Evolutionary conservation across 257 asterid genomes (phyloP), one percentile per base, ranked within the genome.

Genomic region (Vinca minor): DNA sequence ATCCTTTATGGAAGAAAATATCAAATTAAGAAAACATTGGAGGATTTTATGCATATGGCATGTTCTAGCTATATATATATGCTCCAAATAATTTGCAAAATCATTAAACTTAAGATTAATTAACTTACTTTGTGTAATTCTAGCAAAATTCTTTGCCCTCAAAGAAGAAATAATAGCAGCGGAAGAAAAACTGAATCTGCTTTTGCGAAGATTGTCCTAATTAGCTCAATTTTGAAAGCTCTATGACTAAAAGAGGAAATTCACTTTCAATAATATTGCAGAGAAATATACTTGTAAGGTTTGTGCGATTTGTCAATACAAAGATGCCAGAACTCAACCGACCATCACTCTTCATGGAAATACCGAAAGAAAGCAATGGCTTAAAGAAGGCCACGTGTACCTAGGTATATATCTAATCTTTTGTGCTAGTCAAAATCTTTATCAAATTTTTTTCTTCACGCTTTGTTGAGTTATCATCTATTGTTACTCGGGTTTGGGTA

Each of bases 271-370:
- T 34, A 34, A n/a, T n/a, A 66, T 13, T 50, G 58, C 70, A 65
- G 77, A 72, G 75, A 34, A 54, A 79, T 35, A 78, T 74, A 71
- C 76, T 59, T 73, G 36, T 46, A 17, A 69, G 46, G 20, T 2
- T 34, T 71, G 67, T 66, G 76, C 45, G 75, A 55, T n/a, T 45
- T 44, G 71, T 65, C 59, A 11, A 62, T 20, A 72, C 82, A n/a
- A 73, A 81, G 84, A 78, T 83, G 88, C 85, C 73, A 69, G 75
- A 78, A 44, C 70, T 71, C 74, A 69, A 77, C 83, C 81, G 84
- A 79, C 85, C 86, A 77, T 70, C 70, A 76, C 69, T 70, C 62
- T 38, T 52, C 71, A 61, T 55, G 58, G 70, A 73, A 75, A 65
- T 65, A 54, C 42, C 15, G 3, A 52, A 35, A 36, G 69, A 82